Evolutionary conservation across 257 asterid genomes (phyloP), one percentile per base, ranked within the genome.

Genomic region (Voacanga thouarsii): DNA sequence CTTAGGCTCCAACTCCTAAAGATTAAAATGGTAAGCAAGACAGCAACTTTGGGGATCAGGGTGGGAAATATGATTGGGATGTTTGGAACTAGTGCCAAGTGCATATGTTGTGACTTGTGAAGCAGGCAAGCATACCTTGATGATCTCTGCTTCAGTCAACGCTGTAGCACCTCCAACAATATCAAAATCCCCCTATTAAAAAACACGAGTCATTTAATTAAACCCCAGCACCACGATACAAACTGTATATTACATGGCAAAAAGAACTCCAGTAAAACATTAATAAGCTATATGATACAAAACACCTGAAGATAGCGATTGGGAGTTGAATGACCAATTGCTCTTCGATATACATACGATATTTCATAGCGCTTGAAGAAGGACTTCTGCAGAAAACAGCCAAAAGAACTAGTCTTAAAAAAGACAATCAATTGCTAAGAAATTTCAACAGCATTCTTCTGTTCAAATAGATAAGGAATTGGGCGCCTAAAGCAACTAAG

Each of bases 281-380:
- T 65, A 64, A 37, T 15, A 60, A 71, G 43, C 28, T 64, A 67
- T 69, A 79, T 72, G 76, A 41, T 45, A 82, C 80, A 66, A 47
- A 83, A 81, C 37, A 94, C 99, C 99, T 95, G 99, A 56, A 95
- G 94, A 83, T 95, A 95, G 67, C 96, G 96, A 87, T 87, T 93
- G 67, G 99, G 99, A 74, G 97, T 90, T 84, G 98, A 93, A 90
- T 93, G 98, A 26, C 98, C 99, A 81, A 95, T 87, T 81, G 97
- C 94, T 82, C 90, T 86, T 80, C 98, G 90, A 85, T 95, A 91
- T 47, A 93, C 99, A 49, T 93, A 86, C 30, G 99, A 86, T 86
- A 91, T 86, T 80, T 91, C 99, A 53, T 90, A 95, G 44, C 99
- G 95, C 80, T 91, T 91, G 85, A 88, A 91, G 86, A 86, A 89